Evolutionary conservation across 495 filamentous ascomycete species (phyloP).

Genomic region (Penicillium herquei): DNA sequence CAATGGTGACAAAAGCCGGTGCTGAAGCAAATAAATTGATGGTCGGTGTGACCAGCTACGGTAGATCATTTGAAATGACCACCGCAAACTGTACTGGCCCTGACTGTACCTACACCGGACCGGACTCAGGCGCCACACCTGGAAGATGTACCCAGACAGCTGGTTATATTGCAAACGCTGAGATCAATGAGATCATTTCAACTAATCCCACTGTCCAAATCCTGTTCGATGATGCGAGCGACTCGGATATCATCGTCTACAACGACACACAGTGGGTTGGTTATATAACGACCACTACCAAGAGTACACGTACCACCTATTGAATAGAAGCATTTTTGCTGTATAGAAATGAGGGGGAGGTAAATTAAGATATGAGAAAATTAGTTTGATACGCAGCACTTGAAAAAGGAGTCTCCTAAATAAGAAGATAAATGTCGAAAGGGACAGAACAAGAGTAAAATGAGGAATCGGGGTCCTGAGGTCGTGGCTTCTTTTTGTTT

Average conservation of each 20-base stretch:
- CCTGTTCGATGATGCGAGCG: slow-evolving; percentile 9
- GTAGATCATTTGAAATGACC: slow-evolving; percentile 38
- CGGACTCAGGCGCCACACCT: background rate
- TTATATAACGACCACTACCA: slow-evolving; percentile 35
- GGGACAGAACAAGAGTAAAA: too few relatives aligned
- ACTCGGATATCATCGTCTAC: slow-evolving; percentile 42
- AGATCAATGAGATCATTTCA: too few relatives aligned
- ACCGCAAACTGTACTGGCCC: slow-evolving; percentile 6
- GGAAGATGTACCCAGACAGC: slow-evolving; percentile 21
- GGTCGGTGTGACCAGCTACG: slow-evolving; percentile 42
- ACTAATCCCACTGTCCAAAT: background rate
- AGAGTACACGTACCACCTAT: slow-evolving; percentile 8
- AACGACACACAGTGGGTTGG: slow-evolving; percentile 36
- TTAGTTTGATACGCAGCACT: too few relatives aligned
- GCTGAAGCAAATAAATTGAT: slow-evolving; percentile 33
- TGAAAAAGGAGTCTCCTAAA: too few relatives aligned
- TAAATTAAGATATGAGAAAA: too few relatives aligned
- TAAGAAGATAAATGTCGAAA: too few relatives aligned
- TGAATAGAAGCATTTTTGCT: too few relatives aligned
- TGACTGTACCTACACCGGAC: slow-evolving; percentile 4
- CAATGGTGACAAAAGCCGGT: slow-evolving; percentile 45
- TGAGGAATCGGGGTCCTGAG: too few relatives aligned
- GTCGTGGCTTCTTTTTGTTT: too few relatives aligned
- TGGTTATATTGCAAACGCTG: slow-evolving; percentile 27
- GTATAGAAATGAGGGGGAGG: too few relatives aligned